phyloP scores from a whole-genome alignment of 257 asterid genomes.

The Orobanche coerulescens region DNA sequence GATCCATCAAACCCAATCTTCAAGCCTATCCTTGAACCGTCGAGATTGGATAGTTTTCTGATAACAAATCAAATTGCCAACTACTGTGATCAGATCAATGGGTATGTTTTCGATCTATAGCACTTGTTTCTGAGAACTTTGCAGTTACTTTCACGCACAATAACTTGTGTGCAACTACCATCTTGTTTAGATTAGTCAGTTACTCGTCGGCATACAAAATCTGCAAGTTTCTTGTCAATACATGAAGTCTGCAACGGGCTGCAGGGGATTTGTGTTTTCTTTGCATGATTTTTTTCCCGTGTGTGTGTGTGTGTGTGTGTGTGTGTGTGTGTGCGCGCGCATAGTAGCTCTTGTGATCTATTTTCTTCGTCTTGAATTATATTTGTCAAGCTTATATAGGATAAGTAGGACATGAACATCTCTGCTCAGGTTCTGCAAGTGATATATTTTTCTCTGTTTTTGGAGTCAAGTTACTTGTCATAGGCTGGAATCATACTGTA shows the following conservation, averaged over 20 bases:
- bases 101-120: slow-evolving; percentile 37
- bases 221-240: no score
- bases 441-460: background rate
- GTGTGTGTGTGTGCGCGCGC: no score
- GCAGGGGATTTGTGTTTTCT: background rate
- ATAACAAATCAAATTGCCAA: slow-evolving; percentile 80
- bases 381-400: no score
- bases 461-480: background rate
- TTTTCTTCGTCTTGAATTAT: no score
- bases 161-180: background rate
- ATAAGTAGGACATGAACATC: background rate
- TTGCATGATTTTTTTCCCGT: no score
- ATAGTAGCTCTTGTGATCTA: no score
- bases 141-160: background rate
- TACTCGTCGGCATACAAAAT: background rate
- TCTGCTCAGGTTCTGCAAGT: background rate
- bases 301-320: no score
- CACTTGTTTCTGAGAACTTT: background rate
- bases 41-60: slow-evolving; percentile 89
- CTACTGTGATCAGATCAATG: slow-evolving; percentile 94
- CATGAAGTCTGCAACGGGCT: background rate
- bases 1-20: slow-evolving; percentile 83
- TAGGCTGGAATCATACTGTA: background rate
- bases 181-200: background rate
- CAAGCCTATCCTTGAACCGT: slow-evolving; percentile 92